These are phyloP conservation scores for Alliaria petiolata DNA, from an alignment of 345 rosid genomes.

Conservation along the genomic window DNA sequence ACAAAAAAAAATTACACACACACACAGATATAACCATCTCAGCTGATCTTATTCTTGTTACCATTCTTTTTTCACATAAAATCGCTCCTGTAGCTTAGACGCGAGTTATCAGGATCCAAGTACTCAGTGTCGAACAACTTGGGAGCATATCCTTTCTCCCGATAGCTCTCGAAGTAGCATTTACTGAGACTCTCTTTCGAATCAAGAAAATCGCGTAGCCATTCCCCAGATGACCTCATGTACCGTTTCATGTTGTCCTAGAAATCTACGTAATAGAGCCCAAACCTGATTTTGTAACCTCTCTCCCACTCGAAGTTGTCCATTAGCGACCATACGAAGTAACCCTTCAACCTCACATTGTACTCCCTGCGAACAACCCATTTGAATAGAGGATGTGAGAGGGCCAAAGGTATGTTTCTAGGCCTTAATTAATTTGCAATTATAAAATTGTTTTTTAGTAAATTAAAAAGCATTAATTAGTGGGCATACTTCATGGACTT, in stretches of 20 bases:
- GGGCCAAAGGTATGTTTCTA: not conserved
- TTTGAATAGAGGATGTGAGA: not conserved
- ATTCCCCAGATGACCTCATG: constrained; percentile 31
- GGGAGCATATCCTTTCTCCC: constrained; percentile 22
- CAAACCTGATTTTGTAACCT: constrained; percentile 42
- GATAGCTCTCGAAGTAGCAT: constrained; percentile 30
- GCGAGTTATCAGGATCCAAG: not conserved
- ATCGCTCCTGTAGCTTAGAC: constrained; percentile 14
- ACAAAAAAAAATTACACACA: no score
- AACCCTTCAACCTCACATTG: constrained; percentile 40
- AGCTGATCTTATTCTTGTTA: no score
- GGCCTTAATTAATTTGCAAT: not conserved
- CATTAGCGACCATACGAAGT: constrained; percentile 51
- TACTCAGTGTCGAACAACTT: constrained; percentile 20
- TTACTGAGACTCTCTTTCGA: constrained; percentile 9
- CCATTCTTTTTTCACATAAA: constrained; percentile 14
- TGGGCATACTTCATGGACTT: constrained; percentile 18
- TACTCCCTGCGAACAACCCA: constrained; percentile 16
- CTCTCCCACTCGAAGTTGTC: constrained; percentile 48
- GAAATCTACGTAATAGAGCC: constrained; percentile 43
- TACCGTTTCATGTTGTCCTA: constrained; percentile 37
- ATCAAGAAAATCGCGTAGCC: constrained; percentile 29
- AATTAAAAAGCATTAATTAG: not conserved
- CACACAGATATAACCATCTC: no score
- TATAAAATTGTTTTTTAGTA: not conserved